Base-by-base conservation (phyloP, 2,329 filamentous ascomycete species). In the Ambrosiella beaveri region DNA sequence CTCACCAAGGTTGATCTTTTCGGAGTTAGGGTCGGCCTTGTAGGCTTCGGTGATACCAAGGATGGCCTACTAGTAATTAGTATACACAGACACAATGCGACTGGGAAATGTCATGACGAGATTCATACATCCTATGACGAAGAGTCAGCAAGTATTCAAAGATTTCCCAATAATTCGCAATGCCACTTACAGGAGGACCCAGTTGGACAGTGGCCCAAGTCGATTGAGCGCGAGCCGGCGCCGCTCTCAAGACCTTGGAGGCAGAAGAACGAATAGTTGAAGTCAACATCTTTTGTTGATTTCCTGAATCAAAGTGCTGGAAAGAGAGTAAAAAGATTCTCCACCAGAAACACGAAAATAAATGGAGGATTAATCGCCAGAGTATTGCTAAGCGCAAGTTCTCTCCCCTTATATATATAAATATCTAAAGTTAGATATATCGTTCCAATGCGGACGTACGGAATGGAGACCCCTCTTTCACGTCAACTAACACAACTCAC, bases 1-100 rank as follows among this genome's bases (percentile, higher is more conserved):
- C 78, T 68, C 75, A 86, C 86, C 93, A 62, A 98, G 77, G 77
- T 97, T 97, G 79, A 98, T 97, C 83, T 97, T 98, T 77, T 95
- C 82, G 63, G 82, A 76, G 73, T 94, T 91, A 67, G 77, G 80
- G 71, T 98, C 93, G 73, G 90, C 90, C 80, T 97, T 98, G 86
- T 93, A 98, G 62, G 93, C 93, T 76, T 98, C 93, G 63, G 93
- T 97, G 74, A 98, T 89, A 71, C 87, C 85, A 84, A 89, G 78
- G 75, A 88, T 90, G 68, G 86, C 86, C 84, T 87, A 68, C 62
- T 3, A 12, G n/a, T 27, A 35, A 15, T 49, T 53, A 51, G 27
- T 17, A 13, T n/a, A 47, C n/a, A 8, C 7, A 47, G n/a, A n/a
- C 2, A 15, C 7, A 13, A 47, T 47, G 19, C n/a, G 44, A 47